Evolutionary conservation across 306 rosid species (phyloP), one percentile per base, ranked within the genome.

Genomic region (Inga leiocalycina): DNA sequence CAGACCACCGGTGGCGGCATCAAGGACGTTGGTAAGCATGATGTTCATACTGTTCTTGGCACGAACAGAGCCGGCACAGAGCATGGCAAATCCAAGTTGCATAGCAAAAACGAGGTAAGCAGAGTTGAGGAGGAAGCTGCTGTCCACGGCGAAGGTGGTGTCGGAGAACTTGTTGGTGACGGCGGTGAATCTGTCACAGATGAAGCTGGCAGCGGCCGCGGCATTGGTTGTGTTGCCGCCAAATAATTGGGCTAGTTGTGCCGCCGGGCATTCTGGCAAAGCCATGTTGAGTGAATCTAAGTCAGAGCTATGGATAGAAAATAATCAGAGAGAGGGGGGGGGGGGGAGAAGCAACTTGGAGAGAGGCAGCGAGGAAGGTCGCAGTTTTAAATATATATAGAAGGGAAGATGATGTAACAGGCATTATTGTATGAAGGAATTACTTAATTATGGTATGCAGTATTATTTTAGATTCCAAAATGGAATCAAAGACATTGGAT

Each of bases 1-100:
- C 75, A 96, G 83, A 0, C 98, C 98, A 0, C 99, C 98, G 30
- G 97, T 82, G 6, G 99, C 98, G 48, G 99, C 97, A 86, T 96
- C 98, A 27, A 96, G 98, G 72, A 92, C 97, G 85, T 96, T 96
- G 27, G 98, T 96, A 64, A 96, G 97, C 99, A 96, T 96, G 89
- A 96, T 96, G 91, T 96, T 96, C 99, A 96, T 96, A 85, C 98
- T 96, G 94, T 96, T 96, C 27, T 96, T 96, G 75, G 99, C 99
- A 0, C 99, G 91, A 73, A 96, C 99, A 12, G 99, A 96, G 51
- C 99, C 98, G n/a, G 98, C 99, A 49, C 99, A 96, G 82, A 93
- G 97, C 99, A 96, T 96, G 75, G 99, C 98, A 74, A 96, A 96
- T 45, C 98, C 98, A 12, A 96, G 94, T 67, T 96, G 99, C 99